Evolutionary conservation across 352 stramenopile species (phyloP), one percentile per base, ranked within the genome.

Genomic region (Globisporangium sylvaticum): DNA sequence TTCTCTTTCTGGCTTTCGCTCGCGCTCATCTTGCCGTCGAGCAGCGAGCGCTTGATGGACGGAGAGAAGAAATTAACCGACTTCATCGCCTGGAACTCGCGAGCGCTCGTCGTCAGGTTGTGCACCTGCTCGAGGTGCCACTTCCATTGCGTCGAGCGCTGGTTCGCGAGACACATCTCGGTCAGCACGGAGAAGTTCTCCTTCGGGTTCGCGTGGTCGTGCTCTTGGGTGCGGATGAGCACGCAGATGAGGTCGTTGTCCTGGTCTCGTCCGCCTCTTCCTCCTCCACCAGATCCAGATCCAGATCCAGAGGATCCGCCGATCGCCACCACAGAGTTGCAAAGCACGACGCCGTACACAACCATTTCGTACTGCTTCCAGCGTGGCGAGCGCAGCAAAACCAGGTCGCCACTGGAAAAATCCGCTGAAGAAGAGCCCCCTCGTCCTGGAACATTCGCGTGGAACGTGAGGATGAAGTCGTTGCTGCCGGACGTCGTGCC

Each of bases 21-120:
- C 76, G 65, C 74, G n/a, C 70, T 52, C 31, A 80, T 69, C 22
- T 79, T 74, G 3, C 84, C 84, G 15, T 72, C 66, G 53, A 87
- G 58, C 46, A 95, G 31, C 42, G 83, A 73, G 53, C 83, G 67
- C 32, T 81, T 84, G 14, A 90, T 77, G 48, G 85, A 77, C 3
- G 71, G 66, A 3, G 76, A 68, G 25, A 91, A 80, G 57, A 87
- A 87, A 7, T 67, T 65, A 18, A 92, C 73, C 1, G 87, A 81
- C 54, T 88, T 82, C 34, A 92, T 81, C 24, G 87, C 87, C 56
- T 95, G 87, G 61, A 84, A 95, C 71, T 95, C 87, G n/a, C 87
- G 79, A 2, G 84, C 83, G 55, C 81, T 91, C 10, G 84, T 93
- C 29, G 78, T 90, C 53, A 83, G 80, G 62, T 90, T 93, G 68